Percentiles rank a stretch among this genome's conserved stretches.
These are phyloP conservation scores for Penicillium hesseltinei DNA, from an alignment of 2,329 filamentous ascomycete species.

Conservation along the genomic window DNA sequence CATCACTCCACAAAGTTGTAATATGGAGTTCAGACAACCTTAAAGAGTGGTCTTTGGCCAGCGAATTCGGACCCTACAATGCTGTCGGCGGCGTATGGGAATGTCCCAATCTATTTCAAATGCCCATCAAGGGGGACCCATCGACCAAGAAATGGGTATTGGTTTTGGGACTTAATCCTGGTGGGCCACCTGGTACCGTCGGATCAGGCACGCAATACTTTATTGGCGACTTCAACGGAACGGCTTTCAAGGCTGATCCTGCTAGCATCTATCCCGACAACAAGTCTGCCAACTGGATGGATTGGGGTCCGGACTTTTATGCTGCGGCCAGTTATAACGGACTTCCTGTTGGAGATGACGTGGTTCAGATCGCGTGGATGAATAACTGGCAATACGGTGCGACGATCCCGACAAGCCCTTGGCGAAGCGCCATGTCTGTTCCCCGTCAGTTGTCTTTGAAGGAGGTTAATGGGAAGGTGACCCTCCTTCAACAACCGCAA, in stretches of 20 bases:
- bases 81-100: constrained; percentile 32
- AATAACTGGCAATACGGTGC: constrained; percentile 33
- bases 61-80: constrained; percentile 28
- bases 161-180: constrained; percentile 28
- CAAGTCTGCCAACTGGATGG: constrained; percentile 28
- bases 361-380: constrained; percentile 29
- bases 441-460: constrained; percentile 24
- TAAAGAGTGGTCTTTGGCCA: constrained; percentile 26
- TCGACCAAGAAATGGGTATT: constrained; percentile 27
- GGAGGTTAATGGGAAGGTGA: constrained; percentile 14
- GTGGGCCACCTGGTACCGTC: constrained; percentile 29
- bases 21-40: constrained; percentile 29
- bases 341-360: constrained; percentile 13
- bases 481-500: constrained; percentile 19
- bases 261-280: constrained; percentile 15
- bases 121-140: constrained; percentile 20
- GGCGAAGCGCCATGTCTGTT: constrained; percentile 30
- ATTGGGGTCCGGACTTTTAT: constrained; percentile 33
- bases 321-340: constrained; percentile 26
- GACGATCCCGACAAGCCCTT: constrained; percentile 24
- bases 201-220: constrained; percentile 33
- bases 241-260: constrained; percentile 23
- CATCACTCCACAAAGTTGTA: constrained; percentile 23
- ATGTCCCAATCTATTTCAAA: constrained; percentile 28
- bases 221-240: constrained; percentile 30